Percentiles rank a stretch among this genome's conserved stretches.
Evolutionary conservation across 2,329 filamentous ascomycete genomes (phyloP).

Genomic region (Penicillium sp.): DNA sequence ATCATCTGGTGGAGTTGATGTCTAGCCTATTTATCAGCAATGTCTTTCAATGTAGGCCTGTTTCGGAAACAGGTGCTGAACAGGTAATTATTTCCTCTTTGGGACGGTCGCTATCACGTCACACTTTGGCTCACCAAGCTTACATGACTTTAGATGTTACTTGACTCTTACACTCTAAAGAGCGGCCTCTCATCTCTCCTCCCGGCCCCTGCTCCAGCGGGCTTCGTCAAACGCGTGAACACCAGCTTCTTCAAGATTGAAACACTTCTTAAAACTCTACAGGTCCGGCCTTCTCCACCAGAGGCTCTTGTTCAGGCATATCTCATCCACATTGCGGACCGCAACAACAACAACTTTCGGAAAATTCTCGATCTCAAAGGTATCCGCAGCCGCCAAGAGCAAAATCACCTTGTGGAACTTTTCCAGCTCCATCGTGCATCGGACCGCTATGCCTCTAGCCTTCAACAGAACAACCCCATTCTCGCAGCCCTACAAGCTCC

Average conservation of each 20-base stretch:
- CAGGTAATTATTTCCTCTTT: conserved; percentile 59
- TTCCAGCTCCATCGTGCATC: conserved; percentile 82
- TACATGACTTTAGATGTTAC: conserved; percentile 70
- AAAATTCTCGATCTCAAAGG: conserved; percentile 97
- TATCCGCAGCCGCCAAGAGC: conserved; percentile 77
- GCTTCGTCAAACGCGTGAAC: conserved; percentile 85
- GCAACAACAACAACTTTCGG: conserved; percentile 90
- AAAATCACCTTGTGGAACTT: conserved; percentile 80
- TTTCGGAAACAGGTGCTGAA: conserved; percentile 92
- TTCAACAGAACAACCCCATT: conserved; percentile 72
- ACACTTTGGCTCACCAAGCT: neutral
- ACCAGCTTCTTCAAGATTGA: conserved; percentile 85
- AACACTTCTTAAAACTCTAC: conserved; percentile 90
- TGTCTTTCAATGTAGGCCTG: conserved; percentile 85
- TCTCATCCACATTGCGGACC: conserved; percentile 93
- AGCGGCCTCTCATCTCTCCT: conserved; percentile 53
- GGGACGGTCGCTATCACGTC: neutral
- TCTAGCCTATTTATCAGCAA: conserved; percentile 78
- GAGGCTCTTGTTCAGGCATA: conserved; percentile 97
- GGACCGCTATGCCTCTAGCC: conserved; percentile 65
- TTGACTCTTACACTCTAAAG: conserved; percentile 81
- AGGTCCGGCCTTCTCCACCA: conserved; percentile 87
- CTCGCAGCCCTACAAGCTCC: conserved; percentile 64
- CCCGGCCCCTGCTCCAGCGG: conserved; percentile 61
- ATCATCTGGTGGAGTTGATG: conserved; percentile 90